phyloP scores from a whole-genome alignment of 1,139 yeast species.

The Suhomyces chickasaworum region DNA sequence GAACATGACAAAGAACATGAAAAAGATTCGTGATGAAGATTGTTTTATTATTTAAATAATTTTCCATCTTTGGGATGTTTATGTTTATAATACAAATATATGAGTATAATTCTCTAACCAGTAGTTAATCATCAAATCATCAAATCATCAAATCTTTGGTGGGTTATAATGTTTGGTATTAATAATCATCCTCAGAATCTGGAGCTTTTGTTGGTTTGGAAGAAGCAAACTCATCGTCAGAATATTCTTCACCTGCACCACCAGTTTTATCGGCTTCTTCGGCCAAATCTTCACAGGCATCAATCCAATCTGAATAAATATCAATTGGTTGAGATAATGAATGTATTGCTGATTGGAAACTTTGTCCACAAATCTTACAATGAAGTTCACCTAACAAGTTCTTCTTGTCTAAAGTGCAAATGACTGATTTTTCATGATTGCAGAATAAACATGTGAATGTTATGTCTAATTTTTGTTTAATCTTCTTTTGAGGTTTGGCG shows the following conservation, averaged over 20 bases:
- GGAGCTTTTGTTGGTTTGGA: constrained; percentile 13
- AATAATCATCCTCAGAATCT: constrained; percentile 22
- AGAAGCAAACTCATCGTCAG: constrained; percentile 36
- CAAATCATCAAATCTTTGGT: no score
- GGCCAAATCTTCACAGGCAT: constrained; percentile 96
- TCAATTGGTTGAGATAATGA: constrained; percentile 87
- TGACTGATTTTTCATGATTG: constrained; percentile 91
- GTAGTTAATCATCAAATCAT: constrained; percentile 16
- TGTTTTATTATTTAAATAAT: constrained; percentile 9
- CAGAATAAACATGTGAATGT: constrained; percentile 92
- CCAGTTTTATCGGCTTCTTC: constrained; percentile 51
- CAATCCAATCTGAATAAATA: constrained; percentile 97
- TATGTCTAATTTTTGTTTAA: constrained; percentile 80
- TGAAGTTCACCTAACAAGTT: constrained; percentile 80
- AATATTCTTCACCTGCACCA: constrained; percentile 35
- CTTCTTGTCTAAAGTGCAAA: constrained; percentile 86
- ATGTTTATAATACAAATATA: constrained; percentile 12
- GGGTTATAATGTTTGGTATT: no score
- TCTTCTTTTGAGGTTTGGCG: constrained; percentile 76
- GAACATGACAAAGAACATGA: no score
- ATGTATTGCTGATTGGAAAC: constrained; percentile 87
- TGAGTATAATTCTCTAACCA: constrained; percentile 13
- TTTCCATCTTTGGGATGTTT: constrained; percentile 3
- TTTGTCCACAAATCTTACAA: constrained; percentile 94
- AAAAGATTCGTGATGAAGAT: constrained; percentile 1